Conservation (phyloP, 1,139 yeast genomes). For the Pichia norvegensis region DNA sequence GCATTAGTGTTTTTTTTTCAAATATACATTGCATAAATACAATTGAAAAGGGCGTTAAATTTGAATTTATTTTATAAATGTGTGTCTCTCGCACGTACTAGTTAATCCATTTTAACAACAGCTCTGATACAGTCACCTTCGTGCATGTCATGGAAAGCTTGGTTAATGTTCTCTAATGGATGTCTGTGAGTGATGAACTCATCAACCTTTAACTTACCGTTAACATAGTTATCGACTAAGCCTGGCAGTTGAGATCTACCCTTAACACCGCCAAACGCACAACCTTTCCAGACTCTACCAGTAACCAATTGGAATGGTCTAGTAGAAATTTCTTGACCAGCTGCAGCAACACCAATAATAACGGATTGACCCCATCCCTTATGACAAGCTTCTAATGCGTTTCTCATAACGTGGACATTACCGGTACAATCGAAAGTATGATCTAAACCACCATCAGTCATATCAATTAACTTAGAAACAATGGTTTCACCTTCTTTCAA, state of each 20-base stretch:
- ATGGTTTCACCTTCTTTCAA: conserved; percentile 67
- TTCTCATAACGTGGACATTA: conserved; percentile 88
- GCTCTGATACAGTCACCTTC: conserved; percentile 91
- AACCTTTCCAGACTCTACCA: conserved; percentile 97
- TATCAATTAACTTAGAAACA: conserved; percentile 76
- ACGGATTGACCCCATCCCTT: conserved; percentile 98
- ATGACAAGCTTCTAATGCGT: conserved; percentile 94
- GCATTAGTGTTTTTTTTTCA: background rate
- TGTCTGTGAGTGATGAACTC: conserved; percentile 92
- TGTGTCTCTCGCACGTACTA: conserved; percentile 6
- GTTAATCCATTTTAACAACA: conserved; percentile 36
- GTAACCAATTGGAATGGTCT: conserved; percentile 99
- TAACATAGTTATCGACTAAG: conserved; percentile 75
- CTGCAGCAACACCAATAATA: conserved; percentile 96
- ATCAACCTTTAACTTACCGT: conserved; percentile 81
- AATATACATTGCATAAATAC: background rate
- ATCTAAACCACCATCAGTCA: conserved; percentile 96
- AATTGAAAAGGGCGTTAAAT: background rate
- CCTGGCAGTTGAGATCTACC: conserved; percentile 95
- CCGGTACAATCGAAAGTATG: conserved; percentile 98
- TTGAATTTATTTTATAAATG: conserved; percentile 1
- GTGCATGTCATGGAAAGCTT: conserved; percentile 93
- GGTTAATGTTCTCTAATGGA: conserved; percentile 66
- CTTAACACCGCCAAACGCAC: conserved; percentile 97
- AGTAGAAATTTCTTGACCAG: conserved; percentile 92